Percentiles rank a stretch among this genome's conserved stretches.
Conservation (phyloP, 257 asterid genomes). For the Leptodermis oblonga region DNA sequence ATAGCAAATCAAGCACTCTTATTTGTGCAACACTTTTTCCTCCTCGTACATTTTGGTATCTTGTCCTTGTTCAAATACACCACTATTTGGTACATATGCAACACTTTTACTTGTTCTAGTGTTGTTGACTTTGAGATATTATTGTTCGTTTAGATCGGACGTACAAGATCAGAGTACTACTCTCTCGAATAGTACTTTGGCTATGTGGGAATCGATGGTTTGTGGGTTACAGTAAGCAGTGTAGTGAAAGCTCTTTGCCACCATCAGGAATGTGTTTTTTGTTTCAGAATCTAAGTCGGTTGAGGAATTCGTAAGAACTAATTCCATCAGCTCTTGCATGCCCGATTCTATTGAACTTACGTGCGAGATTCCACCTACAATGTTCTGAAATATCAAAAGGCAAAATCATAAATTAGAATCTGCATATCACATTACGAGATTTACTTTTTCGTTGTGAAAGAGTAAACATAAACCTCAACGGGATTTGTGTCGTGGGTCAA, state of each 20-base stretch:
- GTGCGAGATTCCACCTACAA: constrained; percentile 16
- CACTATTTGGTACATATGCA: too few species aligned
- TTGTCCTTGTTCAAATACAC: too few species aligned
- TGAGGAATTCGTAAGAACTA: constrained; percentile 37
- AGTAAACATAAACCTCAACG: too few species aligned
- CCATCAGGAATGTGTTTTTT: constrained; percentile 49
- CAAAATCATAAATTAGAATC: background rate
- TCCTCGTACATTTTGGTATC: too few species aligned
- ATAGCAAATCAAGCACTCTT: too few species aligned
- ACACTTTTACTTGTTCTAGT: too few species aligned
- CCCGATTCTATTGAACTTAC: constrained; percentile 36
- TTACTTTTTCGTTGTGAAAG: too few species aligned
- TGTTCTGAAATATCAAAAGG: constrained; percentile 28
- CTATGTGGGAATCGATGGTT: constrained; percentile 51
- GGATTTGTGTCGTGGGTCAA: too few species aligned
- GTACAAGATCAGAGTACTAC: constrained; percentile 15
- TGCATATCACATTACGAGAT: too few species aligned
- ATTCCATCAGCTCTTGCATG: constrained; percentile 54
- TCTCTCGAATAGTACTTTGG: constrained; percentile 70
- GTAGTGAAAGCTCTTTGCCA: constrained; percentile 63
- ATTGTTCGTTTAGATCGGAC: too few species aligned
- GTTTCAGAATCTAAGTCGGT: constrained; percentile 30
- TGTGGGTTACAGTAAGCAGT: constrained; percentile 44
- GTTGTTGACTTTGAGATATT: background rate
- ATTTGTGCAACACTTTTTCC: too few species aligned